These are phyloP conservation scores for Skeletonema potamos DNA, from an alignment of 108 stramenopile genomes.

Conservation along the genomic window DNA sequence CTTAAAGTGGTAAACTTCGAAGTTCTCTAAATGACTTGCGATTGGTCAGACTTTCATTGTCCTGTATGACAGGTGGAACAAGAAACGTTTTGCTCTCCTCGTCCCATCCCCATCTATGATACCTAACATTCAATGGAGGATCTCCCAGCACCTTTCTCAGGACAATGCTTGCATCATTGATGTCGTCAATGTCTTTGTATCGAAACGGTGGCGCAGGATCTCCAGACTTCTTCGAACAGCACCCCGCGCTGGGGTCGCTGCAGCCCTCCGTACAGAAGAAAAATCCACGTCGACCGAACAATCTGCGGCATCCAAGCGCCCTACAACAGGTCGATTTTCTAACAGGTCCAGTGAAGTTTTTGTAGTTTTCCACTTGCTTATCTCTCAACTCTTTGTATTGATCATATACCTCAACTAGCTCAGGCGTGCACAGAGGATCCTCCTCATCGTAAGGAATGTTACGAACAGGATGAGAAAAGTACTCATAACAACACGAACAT, in stretches of 20 bases:
- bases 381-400: constrained; percentile 19
- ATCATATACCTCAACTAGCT: constrained; percentile 45
- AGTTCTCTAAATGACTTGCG: neutral
- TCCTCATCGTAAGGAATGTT: constrained; percentile 43
- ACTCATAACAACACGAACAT: constrained; percentile 11
- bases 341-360: constrained; percentile 47
- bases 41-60: neutral
- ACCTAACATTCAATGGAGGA: constrained; percentile 49
- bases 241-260: constrained; percentile 6
- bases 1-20: too few species aligned
- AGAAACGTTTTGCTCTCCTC: constrained; percentile 28
- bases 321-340: constrained; percentile 37
- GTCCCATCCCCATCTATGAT: constrained; percentile 46
- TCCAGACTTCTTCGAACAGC: constrained; percentile 34
- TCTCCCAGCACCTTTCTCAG: constrained; percentile 43
- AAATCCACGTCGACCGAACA: constrained; percentile 49
- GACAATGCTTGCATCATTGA: constrained; percentile 47
- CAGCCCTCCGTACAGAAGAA: constrained; percentile 60
- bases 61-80: neutral
- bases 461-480: constrained; percentile 22
- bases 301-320: constrained; percentile 42
- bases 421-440: constrained; percentile 24
- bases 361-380: constrained; percentile 41
- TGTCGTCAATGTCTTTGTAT: constrained; percentile 53
- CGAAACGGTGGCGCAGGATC: constrained; percentile 52